phyloP scores from a whole-genome alignment of 768 basidiomycete species.

The Russula compacta region DNA sequence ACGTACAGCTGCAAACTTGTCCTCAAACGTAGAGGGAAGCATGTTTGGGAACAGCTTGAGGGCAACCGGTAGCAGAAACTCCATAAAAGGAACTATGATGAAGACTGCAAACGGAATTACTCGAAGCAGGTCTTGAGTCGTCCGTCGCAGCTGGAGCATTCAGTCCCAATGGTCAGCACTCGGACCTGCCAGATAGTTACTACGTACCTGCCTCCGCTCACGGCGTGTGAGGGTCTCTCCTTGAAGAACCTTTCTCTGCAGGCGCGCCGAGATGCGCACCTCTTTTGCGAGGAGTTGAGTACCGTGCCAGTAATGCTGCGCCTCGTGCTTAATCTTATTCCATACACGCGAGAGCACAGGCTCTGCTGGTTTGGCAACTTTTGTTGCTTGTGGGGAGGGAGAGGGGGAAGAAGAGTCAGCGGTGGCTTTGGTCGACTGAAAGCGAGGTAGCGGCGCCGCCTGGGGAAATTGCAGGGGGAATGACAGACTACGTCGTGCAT shows the following conservation, averaged over 20 bases:
- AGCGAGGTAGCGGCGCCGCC: neutral
- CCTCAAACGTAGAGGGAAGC: conserved; percentile 97
- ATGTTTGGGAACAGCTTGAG: conserved; percentile 97
- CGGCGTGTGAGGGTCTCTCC: conserved; percentile 87
- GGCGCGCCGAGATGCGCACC: conserved; percentile 77
- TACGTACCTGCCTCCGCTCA: conserved; percentile 79
- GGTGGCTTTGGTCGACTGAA: conserved; percentile 30
- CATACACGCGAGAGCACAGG: conserved; percentile 59
- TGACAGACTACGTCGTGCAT: conserved; percentile 14
- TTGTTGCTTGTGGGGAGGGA: conserved; percentile 17
- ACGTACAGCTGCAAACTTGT: conserved; percentile 86
- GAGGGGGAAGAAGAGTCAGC: conserved; percentile 33
- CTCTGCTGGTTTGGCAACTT: conserved; percentile 33
- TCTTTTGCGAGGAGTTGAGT: conserved; percentile 90
- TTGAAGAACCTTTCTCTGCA: conserved; percentile 88
- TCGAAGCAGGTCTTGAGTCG: conserved; percentile 86
- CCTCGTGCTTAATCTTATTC: conserved; percentile 95
- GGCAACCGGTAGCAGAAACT: conserved; percentile 88
- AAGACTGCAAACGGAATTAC: conserved; percentile 95
- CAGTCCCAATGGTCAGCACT: neutral
- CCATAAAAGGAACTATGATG: conserved; percentile 97
- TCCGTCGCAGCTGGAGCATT: conserved; percentile 67
- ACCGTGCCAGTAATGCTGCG: conserved; percentile 94
- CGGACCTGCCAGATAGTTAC: neutral
- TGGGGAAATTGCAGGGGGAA: conserved; percentile 14